phyloP scores from a whole-genome alignment of 257 asterid genomes.

The Nyctanthes arbortristis region DNA sequence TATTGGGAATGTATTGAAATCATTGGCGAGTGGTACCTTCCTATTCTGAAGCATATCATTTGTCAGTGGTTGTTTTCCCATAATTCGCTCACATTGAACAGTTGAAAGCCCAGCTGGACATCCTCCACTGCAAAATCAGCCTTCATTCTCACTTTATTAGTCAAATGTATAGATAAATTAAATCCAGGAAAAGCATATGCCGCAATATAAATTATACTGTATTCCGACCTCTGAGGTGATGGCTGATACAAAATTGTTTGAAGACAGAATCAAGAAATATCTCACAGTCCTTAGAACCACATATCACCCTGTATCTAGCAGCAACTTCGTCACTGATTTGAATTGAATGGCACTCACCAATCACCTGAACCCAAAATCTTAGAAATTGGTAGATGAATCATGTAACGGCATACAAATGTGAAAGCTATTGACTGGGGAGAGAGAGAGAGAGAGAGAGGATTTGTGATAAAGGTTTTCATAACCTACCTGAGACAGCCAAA shows the following conservation, averaged over 20 bases:
- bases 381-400: slow-evolving; percentile 18
- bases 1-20: slow-evolving; percentile 12
- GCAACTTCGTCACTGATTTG: slow-evolving; percentile 61
- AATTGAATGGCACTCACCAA: slow-evolving; percentile 85
- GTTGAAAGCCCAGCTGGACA: slow-evolving; percentile 83
- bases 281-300: slow-evolving; percentile 64
- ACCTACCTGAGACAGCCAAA: neutral
- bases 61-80: slow-evolving; percentile 69
- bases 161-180: slow-evolving; percentile 17
- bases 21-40: slow-evolving; percentile 56
- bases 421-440: neutral
- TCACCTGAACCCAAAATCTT: slow-evolving; percentile 55
- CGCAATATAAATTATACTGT: slow-evolving; percentile 16
- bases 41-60: slow-evolving; percentile 53
- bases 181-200: slow-evolving; percentile 6
- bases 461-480: neutral
- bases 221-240: slow-evolving; percentile 65
- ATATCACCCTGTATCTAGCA: slow-evolving; percentile 49
- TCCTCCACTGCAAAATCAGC: slow-evolving; percentile 55
- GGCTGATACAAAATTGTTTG: slow-evolving; percentile 82
- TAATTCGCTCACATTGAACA: slow-evolving; percentile 73
- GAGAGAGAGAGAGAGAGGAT: neutral
- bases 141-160: slow-evolving; percentile 31
- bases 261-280: slow-evolving; percentile 90
- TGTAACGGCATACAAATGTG: neutral